Evolutionary conservation across 805 yeast genomes (phyloP).

Genomic region (Sungouiella thailandica): DNA sequence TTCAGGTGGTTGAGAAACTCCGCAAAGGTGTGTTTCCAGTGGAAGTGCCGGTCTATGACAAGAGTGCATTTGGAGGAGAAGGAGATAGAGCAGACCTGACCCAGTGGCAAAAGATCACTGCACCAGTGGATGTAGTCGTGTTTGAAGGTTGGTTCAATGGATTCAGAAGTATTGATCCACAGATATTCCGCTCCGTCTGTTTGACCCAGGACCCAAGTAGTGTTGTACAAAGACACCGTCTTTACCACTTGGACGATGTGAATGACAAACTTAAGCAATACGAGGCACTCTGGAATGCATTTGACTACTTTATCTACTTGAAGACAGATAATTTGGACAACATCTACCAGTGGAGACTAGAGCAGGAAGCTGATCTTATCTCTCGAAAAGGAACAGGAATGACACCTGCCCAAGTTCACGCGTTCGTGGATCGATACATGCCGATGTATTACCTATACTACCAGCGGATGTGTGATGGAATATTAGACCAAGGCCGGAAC

Average conservation of each 20-base stretch:
- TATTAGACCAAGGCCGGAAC: constrained; percentile 8
- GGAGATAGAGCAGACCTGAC: constrained; percentile 63
- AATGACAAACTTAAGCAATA: constrained; percentile 53
- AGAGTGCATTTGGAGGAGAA: constrained; percentile 60
- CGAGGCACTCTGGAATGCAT: constrained; percentile 47
- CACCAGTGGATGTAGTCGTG: constrained; percentile 58
- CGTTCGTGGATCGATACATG: constrained; percentile 80
- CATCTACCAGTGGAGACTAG: constrained; percentile 74
- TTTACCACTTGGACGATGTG: constrained; percentile 33
- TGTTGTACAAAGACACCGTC: constrained; percentile 16
- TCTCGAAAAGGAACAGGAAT: constrained; percentile 62
- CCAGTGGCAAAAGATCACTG: constrained; percentile 31
- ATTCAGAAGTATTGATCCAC: constrained; percentile 35
- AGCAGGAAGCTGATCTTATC: constrained; percentile 67
- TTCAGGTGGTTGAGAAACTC: constrained; percentile 28
- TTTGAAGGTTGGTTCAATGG: constrained; percentile 97
- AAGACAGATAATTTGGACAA: constrained; percentile 54
- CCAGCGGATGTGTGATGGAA: constrained; percentile 31
- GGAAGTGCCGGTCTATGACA: constrained; percentile 69
- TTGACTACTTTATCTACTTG: constrained; percentile 58
- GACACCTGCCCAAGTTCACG: constrained; percentile 64
- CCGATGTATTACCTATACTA: constrained; percentile 77
- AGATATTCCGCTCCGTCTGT: constrained; percentile 17
- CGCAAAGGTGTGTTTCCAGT: constrained; percentile 20
- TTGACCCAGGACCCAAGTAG: constrained; percentile 15